Percentiles rank a stretch among this genome's conserved stretches.
Conservation (phyloP, 2,329 filamentous ascomycete genomes). For the Cercospora zeae-maydis region DNA sequence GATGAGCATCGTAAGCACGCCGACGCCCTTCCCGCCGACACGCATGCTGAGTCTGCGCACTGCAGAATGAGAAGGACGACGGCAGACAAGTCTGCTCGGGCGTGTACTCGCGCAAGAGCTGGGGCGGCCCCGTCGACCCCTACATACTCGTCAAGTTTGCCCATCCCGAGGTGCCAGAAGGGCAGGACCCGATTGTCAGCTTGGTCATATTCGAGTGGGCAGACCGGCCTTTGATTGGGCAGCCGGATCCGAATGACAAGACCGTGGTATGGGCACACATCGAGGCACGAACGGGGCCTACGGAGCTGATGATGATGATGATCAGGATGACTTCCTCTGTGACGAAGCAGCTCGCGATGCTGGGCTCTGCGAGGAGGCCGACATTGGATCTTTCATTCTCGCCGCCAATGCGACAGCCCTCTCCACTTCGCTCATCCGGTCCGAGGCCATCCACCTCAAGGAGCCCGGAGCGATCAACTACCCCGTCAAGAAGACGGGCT, state of each 20-base stretch:
- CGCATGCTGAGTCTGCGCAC: conserved; percentile 14
- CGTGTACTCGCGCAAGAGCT: conserved; percentile 88
- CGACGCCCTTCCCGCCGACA: background rate
- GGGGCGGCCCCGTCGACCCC: conserved; percentile 83
- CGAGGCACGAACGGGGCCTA: background rate
- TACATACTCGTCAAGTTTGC: conserved; percentile 84
- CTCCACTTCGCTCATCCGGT: conserved; percentile 70
- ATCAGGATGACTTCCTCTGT: conserved; percentile 69
- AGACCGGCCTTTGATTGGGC: conserved; percentile 75
- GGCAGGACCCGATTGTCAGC: conserved; percentile 72
- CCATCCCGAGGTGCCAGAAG: conserved; percentile 52
- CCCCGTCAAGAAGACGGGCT: conserved; percentile 81
- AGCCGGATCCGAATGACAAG: conserved; percentile 50
- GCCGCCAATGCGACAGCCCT: conserved; percentile 68
- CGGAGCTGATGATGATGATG: conserved; percentile 2
- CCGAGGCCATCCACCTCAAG: conserved; percentile 77
- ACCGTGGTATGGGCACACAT: conserved; percentile 1
- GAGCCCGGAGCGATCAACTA: conserved; percentile 73
- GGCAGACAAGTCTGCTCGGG: conserved; percentile 81
- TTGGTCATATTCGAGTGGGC: conserved; percentile 92
- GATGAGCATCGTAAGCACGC: conserved; percentile 33
- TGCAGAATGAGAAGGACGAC: conserved; percentile 68
- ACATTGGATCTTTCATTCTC: conserved; percentile 81
- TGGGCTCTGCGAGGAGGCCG: conserved; percentile 69
- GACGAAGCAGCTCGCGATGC: conserved; percentile 65